Conservation (phyloP, 2,329 filamentous ascomycete species). For the Plectosphaerella cucumerina region DNA sequence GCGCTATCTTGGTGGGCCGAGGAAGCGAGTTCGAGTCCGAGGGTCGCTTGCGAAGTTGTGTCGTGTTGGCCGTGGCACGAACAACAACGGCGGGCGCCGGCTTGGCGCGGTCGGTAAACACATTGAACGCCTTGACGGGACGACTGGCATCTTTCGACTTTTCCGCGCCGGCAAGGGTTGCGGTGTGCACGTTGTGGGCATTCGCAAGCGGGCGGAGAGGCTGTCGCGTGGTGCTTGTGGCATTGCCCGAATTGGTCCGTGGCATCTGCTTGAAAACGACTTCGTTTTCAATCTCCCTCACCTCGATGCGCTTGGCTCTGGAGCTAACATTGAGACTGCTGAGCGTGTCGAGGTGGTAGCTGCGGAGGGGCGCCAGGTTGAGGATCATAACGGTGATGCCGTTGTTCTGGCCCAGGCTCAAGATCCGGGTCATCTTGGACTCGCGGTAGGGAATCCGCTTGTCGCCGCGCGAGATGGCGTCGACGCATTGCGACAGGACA, state of each 20-base stretch:
- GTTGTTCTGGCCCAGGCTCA: constrained; percentile 90
- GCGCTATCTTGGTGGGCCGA: constrained; percentile 45
- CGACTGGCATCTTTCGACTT: constrained; percentile 55
- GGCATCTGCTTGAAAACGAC: constrained; percentile 78
- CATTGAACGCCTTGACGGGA: constrained; percentile 78
- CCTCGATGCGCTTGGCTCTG: constrained; percentile 91
- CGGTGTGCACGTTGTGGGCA: constrained; percentile 68
- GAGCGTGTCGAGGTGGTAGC: constrained; percentile 89
- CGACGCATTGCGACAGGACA: constrained; percentile 89
- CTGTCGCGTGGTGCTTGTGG: constrained; percentile 55
- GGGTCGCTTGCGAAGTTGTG: constrained; percentile 37
- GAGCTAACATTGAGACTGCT: constrained; percentile 95
- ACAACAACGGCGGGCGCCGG: constrained; percentile 14
- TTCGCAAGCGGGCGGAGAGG: constrained; percentile 74
- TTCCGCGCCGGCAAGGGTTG: constrained; percentile 45
- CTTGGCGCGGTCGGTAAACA: constrained; percentile 69
- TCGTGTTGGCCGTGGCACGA: constrained; percentile 28
- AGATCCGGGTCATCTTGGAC: constrained; percentile 94
- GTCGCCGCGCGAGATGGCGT: constrained; percentile 76
- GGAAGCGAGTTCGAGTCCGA: constrained; percentile 32
- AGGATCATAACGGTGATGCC: constrained; percentile 96
- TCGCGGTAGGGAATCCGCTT: constrained; percentile 87
- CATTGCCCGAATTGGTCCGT: constrained; percentile 38
- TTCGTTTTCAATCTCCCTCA: constrained; percentile 93
- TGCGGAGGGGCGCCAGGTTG: constrained; percentile 85